Evolutionary conservation across 306 rosid genomes (phyloP), one percentile per base, ranked within the genome.

Genomic region (Fagus crenata): DNA sequence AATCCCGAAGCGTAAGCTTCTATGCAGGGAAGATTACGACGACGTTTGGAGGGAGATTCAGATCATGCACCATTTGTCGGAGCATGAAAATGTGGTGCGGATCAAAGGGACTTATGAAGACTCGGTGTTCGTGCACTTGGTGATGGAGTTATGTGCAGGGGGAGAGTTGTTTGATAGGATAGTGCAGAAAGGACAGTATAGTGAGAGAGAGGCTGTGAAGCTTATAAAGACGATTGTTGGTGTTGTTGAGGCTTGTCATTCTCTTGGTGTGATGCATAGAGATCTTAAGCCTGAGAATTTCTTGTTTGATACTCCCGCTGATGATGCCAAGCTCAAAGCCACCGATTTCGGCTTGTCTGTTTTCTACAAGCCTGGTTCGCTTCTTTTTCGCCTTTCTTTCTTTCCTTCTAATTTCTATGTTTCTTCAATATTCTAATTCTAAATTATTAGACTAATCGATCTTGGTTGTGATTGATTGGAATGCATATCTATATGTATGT

Each of bases 201-300:
- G 98, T 51, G 98, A 93, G 84, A 89, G 58, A 77, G 98, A 89
- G 84, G 98, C 98, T 2, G 96, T 85, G 4, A 88, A 89, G 76
- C 74, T 93, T 71, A 91, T 90, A 0, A 93, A 85, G 86, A 91
- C 90, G 1, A 91, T 93, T 74, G 96, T 93, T 36, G 96, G 89
- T 36, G 98, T 93, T 28, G 96, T 93, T 1, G 90, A 90, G 86
- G 88, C 85, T 1, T 93, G 96, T 63, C 98, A 93, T 67, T 93
- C 98, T 71, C 96, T 93, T 80, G 96, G 96, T n/a, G 98, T 93
- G 36, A 91, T 90, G 91, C 98, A 93, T 71, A 88, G 98, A 59
- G 98, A 93, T 86, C 98, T 93, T 78, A 93, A 93, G 92, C 98
- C 98, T 28, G 98, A 91, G 84, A 93, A 93, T 86, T 93, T 93